phyloP scores from a whole-genome alignment of 345 rosid genomes.

The Moricandia arvensis region DNA sequence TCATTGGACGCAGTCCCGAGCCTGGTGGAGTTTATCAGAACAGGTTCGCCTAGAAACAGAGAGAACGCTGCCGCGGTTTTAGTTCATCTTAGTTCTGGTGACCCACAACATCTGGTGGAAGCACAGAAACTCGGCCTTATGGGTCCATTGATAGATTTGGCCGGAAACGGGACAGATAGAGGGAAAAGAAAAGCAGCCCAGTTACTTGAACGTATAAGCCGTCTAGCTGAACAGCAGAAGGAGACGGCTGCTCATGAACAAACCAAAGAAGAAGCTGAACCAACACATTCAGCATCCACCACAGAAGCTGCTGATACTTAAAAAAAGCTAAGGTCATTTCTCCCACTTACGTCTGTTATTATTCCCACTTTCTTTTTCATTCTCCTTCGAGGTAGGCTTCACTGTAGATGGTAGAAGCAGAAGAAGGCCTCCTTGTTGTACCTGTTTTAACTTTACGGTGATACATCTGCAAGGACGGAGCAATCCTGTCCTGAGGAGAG shows the following conservation, averaged over 20 bases:
- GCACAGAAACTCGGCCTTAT: constrained; percentile 81
- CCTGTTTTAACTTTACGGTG: constrained; percentile 27
- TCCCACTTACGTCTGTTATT: not conserved
- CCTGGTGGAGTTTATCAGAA: constrained; percentile 63
- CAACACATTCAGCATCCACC: constrained; percentile 41
- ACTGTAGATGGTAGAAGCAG: constrained; percentile 24
- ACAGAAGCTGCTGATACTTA: constrained; percentile 46
- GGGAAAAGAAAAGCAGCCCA: constrained; percentile 95
- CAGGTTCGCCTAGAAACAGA: constrained; percentile 71
- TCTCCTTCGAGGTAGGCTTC: constrained; percentile 22
- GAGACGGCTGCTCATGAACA: constrained; percentile 44
- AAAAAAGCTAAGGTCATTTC: constrained; percentile 3
- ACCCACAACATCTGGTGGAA: constrained; percentile 61
- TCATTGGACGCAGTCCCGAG: constrained; percentile 68
- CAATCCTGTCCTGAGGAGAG: constrained; percentile 28
- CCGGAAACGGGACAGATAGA: constrained; percentile 85
- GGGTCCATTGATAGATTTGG: constrained; percentile 71
- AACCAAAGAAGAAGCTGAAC: constrained; percentile 35
- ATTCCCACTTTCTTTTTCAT: constrained; percentile 6
- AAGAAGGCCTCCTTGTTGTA: constrained; percentile 22
- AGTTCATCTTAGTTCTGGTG: constrained; percentile 83
- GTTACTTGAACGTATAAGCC: constrained; percentile 75
- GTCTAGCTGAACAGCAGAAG: constrained; percentile 70
- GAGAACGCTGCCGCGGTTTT: constrained; percentile 85
- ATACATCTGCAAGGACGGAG: constrained; percentile 29